phyloP scores from a whole-genome alignment of 106 monocot genomes.

The Acanthochlamys bracteata region DNA sequence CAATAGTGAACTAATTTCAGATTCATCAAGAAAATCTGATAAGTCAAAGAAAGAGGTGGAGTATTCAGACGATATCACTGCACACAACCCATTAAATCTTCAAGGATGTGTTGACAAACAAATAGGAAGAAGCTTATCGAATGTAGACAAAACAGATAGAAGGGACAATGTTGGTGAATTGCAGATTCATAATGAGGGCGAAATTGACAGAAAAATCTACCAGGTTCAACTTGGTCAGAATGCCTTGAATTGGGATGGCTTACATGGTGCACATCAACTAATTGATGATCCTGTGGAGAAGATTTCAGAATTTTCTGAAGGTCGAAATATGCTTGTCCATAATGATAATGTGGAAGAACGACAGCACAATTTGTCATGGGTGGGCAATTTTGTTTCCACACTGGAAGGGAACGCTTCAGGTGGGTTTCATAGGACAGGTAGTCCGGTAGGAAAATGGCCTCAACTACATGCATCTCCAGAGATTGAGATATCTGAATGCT shows the following conservation, averaged over 20 bases:
- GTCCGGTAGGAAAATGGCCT: slow-evolving; percentile 33
- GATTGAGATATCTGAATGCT: slow-evolving; percentile 33
- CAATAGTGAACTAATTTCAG: slow-evolving; percentile 5
- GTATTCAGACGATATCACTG: slow-evolving; percentile 5
- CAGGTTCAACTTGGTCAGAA: slow-evolving; percentile 1
- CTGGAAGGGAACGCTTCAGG: slow-evolving; percentile 16
- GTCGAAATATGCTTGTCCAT: slow-evolving; percentile 3
- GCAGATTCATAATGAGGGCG: not conserved
- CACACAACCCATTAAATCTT: slow-evolving; percentile 5
- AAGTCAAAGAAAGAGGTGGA: slow-evolving; percentile 12
- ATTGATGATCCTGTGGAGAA: slow-evolving; percentile 3
- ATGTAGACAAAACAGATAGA: slow-evolving; percentile 4
- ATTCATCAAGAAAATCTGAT: slow-evolving; percentile 17
- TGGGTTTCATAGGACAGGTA: slow-evolving; percentile 13
- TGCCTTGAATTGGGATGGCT: not conserved
- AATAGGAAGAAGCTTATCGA: not conserved
- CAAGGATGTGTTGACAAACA: not conserved
- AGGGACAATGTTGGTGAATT: not conserved
- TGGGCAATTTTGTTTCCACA: slow-evolving; percentile 9
- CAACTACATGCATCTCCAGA: slow-evolving; percentile 13
- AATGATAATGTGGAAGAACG: slow-evolving; percentile 6
- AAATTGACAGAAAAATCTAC: not conserved
- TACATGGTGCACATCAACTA: not conserved
- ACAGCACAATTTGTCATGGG: slow-evolving; percentile 2
- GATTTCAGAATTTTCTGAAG: slow-evolving; percentile 9